phyloP scores from a whole-genome alignment of 2,329 filamentous ascomycete genomes.

The Sporothrix mexicana region DNA sequence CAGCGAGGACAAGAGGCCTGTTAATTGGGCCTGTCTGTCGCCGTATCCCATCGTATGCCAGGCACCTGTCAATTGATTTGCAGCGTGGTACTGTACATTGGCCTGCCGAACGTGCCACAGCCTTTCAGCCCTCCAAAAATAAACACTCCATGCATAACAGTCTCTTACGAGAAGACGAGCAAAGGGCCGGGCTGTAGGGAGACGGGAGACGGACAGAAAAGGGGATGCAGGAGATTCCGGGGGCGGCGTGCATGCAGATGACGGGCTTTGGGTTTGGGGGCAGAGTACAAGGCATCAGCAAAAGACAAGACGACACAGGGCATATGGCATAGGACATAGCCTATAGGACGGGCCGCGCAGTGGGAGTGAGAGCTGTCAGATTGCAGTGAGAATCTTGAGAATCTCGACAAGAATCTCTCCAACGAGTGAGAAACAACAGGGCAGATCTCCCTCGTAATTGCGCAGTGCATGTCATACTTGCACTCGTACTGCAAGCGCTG shows the following conservation, averaged over 20 bases:
- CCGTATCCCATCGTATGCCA: neutral
- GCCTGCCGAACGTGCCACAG: neutral
- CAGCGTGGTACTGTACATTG: neutral
- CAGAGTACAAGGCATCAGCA: neutral
- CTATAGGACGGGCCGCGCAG: neutral
- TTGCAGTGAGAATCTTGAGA: no score
- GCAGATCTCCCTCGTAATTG: neutral
- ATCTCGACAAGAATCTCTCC: no score
- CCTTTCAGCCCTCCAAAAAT: conserved; percentile 14
- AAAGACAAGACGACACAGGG: neutral
- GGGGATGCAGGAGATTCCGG: neutral
- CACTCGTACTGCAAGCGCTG: neutral
- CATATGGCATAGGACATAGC: no score
- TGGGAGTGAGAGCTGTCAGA: neutral
- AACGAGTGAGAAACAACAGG: neutral
- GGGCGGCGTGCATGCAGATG: conserved; percentile 22
- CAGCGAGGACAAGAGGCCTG: neutral
- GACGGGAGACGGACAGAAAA: neutral
- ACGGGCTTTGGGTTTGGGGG: neutral
- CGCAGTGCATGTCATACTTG: neutral
- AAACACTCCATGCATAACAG: neutral
- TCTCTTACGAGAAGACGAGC: neutral
- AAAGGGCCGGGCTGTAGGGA: neutral
- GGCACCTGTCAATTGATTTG: neutral
- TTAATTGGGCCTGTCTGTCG: neutral